Base-by-base conservation (phyloP, 495 filamentous ascomycete genomes). In the Ramalina peruviana region DNA sequence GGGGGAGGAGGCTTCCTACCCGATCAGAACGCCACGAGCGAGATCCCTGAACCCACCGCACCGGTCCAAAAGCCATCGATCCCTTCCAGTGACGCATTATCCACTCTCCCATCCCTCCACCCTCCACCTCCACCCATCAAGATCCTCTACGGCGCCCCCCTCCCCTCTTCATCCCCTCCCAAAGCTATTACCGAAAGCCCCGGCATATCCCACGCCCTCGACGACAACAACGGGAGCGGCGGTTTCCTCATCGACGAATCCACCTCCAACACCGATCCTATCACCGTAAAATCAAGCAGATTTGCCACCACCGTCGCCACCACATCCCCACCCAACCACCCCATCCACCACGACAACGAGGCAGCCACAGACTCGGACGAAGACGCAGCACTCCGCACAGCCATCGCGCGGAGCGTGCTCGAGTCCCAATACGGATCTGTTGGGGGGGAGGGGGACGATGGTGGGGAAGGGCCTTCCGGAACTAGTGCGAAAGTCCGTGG, bases 1-100 rank as follows among this genome's bases (percentile, higher is more conserved):
- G 48, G 44, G 11, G 46, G 44, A 39, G 56, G 56, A 12, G 54
- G 54, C 3, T 58, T 58, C 37, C 19, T 58, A 12, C 52, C 53
- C 20, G 53, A 52, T 40, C 42, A 50, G 36, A 15, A 27, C 5
- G 49, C 47, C 23, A 25, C 26, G 16, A 33, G 30, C 7, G 47
- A 20, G 9, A 20, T 36, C 15, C 43, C 51, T 20, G 49, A 62
- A 41, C 52, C 56, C 13, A 60, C 56, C 12, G 40, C 52, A 2
- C 12, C 17, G 12, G 11, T 36, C 21, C 7, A 48, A 9, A 23
- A 16, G 16, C n/a, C 45, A 7, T 17, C 21, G 2, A 1, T 41
- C 21, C 21, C 40, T 10, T 15, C 6, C 0, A n/a, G 21, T 19
- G 16, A 23, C 27, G 0, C 13, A 1, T 27, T 1, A 19, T 41